Base-by-base conservation (phyloP, 176 grass and related monocot genomes). In the Rhipidocladum racemiflorum region DNA sequence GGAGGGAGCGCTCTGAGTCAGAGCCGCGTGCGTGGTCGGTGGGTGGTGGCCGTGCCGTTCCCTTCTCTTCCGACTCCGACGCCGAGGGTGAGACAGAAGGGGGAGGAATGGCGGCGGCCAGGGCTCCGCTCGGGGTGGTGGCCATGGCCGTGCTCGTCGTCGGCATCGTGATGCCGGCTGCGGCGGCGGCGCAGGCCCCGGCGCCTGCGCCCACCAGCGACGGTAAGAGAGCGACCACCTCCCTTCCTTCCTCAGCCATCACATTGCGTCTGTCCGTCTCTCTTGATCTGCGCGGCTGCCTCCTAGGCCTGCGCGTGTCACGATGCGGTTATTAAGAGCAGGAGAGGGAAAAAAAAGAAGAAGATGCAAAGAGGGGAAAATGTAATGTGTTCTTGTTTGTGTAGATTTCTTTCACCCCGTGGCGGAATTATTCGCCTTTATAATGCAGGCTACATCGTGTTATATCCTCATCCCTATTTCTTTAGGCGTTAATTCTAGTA, bases 151-250 rank as follows among this genome's bases (percentile, higher is more conserved):
- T 82, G 23, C 70, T 87, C 85, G 29, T 81, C 61, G 76, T 81
- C 82, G 87, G 60, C 50, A 80, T 81, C 69, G 72, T 85, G 61
- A 66, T 85, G 81, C 82, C 82, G 4, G 85, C 79, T 29, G 68
- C 72, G 1, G 72, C 53, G 10, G 78, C 57, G 29, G 78, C 79
- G 20, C 82, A 80, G 44, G 87, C 81, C 0, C 87, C 87, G 40
- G 81, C 82, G 61, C 82, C 87, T 11, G 87, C 87, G 53, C 76
- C 87, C 39, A 38, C 51, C 75, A 81, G 89, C 85, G 88, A 87
- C 80, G 84, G 80, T 89, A 56, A 73, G 82, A 42, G 3, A 6
- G 17, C 14, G 3, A 1, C 21, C 15, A 0, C 0, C 7, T 6
- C 3, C n/a, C 28, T n/a, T 14, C 16, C 44, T 9, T n/a, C 14